Evolutionary conservation across 2,329 filamentous ascomycete genomes (phyloP).

Genomic region (Fusarium chuoi): DNA sequence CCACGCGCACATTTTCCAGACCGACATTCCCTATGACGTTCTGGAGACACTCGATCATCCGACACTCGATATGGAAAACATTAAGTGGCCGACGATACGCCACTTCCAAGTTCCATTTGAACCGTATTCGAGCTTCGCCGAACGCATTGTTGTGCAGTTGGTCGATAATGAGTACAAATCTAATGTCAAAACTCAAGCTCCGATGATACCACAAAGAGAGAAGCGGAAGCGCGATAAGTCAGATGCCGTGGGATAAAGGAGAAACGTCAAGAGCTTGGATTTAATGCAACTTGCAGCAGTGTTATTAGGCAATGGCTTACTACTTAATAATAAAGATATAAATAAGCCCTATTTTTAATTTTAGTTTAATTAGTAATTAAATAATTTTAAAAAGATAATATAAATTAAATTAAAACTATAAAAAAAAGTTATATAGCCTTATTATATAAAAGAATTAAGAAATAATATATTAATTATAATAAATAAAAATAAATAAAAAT

Average conservation of each 20-base stretch:
- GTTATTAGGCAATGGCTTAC: neutral
- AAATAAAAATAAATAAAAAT: no score
- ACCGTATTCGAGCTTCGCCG: neutral
- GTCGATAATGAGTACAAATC: neutral
- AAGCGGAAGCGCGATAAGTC: neutral
- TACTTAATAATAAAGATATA: no score
- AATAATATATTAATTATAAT: no score
- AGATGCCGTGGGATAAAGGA: neutral
- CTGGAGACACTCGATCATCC: neutral
- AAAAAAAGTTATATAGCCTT: no score
- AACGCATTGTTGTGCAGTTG: neutral
- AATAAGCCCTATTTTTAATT: no score
- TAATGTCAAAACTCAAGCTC: neutral
- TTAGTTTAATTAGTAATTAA: no score
- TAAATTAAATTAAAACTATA: no score
- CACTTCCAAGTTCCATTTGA: neutral
- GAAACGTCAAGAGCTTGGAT: neutral
- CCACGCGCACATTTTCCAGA: constrained; percentile 1
- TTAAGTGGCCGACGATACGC: neutral
- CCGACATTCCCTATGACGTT: neutral
- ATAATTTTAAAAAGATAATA: no score
- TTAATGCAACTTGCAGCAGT: neutral
- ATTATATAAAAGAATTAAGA: no score
- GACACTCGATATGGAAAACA: neutral
- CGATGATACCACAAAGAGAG: neutral